Conservation (phyloP, 73 alveolate species). For the Tetrahymena malaccensis region DNA sequence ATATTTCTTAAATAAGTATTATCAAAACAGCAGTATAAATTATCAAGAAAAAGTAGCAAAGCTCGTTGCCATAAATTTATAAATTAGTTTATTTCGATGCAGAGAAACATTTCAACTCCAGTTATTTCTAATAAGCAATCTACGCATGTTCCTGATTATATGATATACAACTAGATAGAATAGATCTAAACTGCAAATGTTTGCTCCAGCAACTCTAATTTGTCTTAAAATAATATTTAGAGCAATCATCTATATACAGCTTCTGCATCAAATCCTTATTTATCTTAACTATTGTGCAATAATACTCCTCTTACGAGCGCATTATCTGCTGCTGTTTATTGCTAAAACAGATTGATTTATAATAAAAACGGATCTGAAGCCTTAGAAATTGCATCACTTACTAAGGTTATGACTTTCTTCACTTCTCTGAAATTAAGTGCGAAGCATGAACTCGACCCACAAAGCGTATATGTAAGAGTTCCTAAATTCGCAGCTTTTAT, state of each 20-base stretch:
- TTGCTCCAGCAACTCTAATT: not conserved
- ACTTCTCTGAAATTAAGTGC: conserved; percentile 48
- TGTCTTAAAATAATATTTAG: not conserved
- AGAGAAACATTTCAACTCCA: not conserved
- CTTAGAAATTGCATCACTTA: conserved; percentile 71
- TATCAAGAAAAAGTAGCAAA: not conserved
- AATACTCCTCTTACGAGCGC: not conserved
- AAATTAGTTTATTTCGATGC: not conserved
- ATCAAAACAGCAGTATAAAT: not conserved
- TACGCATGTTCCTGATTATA: not conserved
- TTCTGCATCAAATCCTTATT: not conserved
- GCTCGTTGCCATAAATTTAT: not conserved
- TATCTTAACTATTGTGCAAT: not conserved
- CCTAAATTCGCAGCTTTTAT: conserved; percentile 54
- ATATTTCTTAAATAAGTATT: not conserved
- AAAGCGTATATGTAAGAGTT: conserved; percentile 57
- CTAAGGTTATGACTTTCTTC: conserved; percentile 78
- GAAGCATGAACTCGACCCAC: conserved; percentile 43
- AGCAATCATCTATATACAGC: not conserved
- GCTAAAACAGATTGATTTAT: not conserved
- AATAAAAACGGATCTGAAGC: not conserved
- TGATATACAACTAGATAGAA: not conserved
- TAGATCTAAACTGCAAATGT: not conserved
- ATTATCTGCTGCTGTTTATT: not conserved
- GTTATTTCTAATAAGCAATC: not conserved